These are phyloP conservation scores for Metroxylon sagu DNA, from an alignment of 176 grass and related monocot genomes.

Conservation along the genomic window DNA sequence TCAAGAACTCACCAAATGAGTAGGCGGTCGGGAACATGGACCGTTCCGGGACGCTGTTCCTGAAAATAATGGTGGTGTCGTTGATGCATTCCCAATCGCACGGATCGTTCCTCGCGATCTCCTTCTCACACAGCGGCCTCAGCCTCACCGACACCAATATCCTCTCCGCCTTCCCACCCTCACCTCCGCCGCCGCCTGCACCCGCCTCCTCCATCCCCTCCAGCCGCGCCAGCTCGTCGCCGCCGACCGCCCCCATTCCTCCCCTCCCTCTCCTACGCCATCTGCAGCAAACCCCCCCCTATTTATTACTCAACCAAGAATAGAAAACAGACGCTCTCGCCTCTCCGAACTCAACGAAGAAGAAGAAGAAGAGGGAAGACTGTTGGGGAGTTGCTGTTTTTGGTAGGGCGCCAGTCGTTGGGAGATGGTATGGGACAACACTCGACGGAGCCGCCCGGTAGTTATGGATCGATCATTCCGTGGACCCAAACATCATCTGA, in stretches of 20 bases:
- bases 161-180: slow-evolving; percentile 54
- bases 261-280: slow-evolving; percentile 21
- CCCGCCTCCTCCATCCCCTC: slow-evolving; percentile 24
- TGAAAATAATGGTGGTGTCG: slow-evolving; percentile 69
- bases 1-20: slow-evolving; percentile 58
- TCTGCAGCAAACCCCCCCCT: slow-evolving; percentile 23
- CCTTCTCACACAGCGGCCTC: slow-evolving; percentile 73
- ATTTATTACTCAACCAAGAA: not conserved
- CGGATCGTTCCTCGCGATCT: slow-evolving; percentile 38
- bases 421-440: not conserved
- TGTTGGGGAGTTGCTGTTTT: slow-evolving; percentile 37
- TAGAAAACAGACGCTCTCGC: too few species aligned
- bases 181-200: slow-evolving; percentile 19
- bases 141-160: slow-evolving; percentile 93
- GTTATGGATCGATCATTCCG: not conserved
- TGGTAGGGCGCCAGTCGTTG: slow-evolving; percentile 35
- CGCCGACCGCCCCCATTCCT: slow-evolving; percentile 65
- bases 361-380: slow-evolving; percentile 1
- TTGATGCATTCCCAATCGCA: slow-evolving; percentile 94
- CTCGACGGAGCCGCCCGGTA: too few species aligned
- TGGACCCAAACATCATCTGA: slow-evolving; percentile 12
- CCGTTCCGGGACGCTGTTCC: slow-evolving; percentile 64
- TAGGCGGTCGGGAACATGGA: slow-evolving; percentile 65
- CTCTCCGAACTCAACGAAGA: slow-evolving; percentile 1
- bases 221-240: slow-evolving; percentile 34